These are phyloP conservation scores for Fusarium sp. DNA, from an alignment of 2,329 filamentous ascomycete species.

Conservation along the genomic window DNA sequence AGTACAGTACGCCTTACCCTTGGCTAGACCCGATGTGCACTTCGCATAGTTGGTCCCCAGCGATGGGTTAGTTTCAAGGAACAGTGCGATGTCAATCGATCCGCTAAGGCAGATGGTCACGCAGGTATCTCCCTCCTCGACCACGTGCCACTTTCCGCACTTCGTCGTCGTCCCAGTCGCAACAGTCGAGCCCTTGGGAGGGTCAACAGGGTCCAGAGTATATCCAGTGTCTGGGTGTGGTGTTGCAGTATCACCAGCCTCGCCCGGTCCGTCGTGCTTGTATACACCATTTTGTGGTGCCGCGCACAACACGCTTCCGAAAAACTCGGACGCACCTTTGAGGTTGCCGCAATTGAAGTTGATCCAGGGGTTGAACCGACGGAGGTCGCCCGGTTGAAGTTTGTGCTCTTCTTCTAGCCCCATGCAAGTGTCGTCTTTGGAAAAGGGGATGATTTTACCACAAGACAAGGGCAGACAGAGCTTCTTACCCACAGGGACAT, in stretches of 20 bases:
- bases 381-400: background rate
- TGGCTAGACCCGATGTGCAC: conserved; percentile 12
- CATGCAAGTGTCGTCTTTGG: conserved; percentile 1
- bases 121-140: conserved; percentile 12
- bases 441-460: background rate
- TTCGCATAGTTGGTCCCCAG: conserved; percentile 18
- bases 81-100: conserved; percentile 20
- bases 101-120: conserved; percentile 18
- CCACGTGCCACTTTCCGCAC: conserved; percentile 18
- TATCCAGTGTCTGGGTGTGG: conserved; percentile 10
- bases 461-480: conserved; percentile 21
- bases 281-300: conserved; percentile 6
- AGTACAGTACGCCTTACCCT: conserved; percentile 23
- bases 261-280: conserved; percentile 9
- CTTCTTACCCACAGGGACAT: conserved; percentile 17
- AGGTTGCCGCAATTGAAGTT: conserved; percentile 20
- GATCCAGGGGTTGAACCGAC: conserved; percentile 23
- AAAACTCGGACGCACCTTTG: conserved; percentile 24
- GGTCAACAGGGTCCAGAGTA: conserved; percentile 3
- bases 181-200: conserved; percentile 6
- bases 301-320: conserved; percentile 12
- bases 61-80: conserved; percentile 20
- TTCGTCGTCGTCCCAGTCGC: conserved; percentile 9
- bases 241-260: conserved; percentile 9
- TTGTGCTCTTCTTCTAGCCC: conserved; percentile 1